Percentiles rank a stretch among this genome's conserved stretches.
phyloP scores from a whole-genome alignment of 148 eudicot genomes.

The Nyssa sinensis region DNA sequence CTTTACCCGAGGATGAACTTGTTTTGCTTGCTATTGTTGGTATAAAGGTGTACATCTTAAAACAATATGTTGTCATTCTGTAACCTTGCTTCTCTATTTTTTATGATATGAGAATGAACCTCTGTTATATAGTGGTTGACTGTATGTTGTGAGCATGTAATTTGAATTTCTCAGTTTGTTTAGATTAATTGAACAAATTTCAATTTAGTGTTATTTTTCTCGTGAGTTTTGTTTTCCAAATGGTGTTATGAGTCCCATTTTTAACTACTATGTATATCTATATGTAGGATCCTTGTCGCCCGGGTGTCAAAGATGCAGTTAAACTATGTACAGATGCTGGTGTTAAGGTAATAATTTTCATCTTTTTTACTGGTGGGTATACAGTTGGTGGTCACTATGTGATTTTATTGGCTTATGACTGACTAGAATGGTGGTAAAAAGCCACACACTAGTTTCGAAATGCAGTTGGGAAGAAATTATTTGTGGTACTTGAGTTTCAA shows the following conservation, averaged over 20 bases:
- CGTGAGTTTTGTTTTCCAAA: background rate
- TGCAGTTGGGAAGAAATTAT: background rate
- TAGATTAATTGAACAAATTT: background rate
- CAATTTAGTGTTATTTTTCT: background rate
- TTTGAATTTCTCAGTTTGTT: background rate
- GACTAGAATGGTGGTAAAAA: background rate
- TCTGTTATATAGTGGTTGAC: background rate
- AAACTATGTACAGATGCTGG: slow-evolving; percentile 71
- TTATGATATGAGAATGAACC: too few species aligned
- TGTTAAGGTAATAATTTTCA: slow-evolving; percentile 54
- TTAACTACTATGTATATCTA: slow-evolving; percentile 14
- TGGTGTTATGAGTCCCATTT: background rate
- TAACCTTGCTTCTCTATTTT: background rate
- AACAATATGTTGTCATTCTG: background rate
- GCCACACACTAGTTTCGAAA: background rate
- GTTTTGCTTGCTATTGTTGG: slow-evolving; percentile 80
- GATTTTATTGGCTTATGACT: background rate
- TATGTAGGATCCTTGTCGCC: slow-evolving; percentile 90
- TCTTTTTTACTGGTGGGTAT: background rate
- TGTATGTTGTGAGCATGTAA: background rate
- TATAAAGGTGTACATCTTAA: slow-evolving; percentile 54
- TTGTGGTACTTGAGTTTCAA: background rate
- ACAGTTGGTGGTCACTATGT: background rate
- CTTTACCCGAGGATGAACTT: slow-evolving; percentile 70
- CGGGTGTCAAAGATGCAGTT: slow-evolving; percentile 87